Evolutionary conservation across 2,329 filamentous ascomycete genomes (phyloP).

Genomic region (Dactylella cylindrospora): DNA sequence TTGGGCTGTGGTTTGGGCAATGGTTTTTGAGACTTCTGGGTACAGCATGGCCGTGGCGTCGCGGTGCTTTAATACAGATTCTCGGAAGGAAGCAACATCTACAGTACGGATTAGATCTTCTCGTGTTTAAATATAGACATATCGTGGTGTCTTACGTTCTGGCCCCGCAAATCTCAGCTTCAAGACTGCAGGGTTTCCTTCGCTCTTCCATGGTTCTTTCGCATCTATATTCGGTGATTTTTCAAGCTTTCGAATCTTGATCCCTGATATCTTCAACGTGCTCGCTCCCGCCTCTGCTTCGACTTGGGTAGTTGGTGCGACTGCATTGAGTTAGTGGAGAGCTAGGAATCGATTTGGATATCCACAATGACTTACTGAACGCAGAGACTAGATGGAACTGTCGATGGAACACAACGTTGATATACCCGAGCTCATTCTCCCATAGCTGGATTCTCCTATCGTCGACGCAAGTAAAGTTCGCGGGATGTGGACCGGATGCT

Average conservation of each 20-base stretch:
- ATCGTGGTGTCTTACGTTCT: slow-evolving; percentile 18
- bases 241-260: slow-evolving; percentile 35
- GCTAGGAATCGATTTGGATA: background rate
- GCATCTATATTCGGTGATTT: slow-evolving; percentile 27
- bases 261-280: slow-evolving; percentile 30
- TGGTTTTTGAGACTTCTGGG: slow-evolving; percentile 33
- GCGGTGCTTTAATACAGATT: slow-evolving; percentile 33
- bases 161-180: slow-evolving; percentile 31
- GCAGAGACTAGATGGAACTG: slow-evolving; percentile 41
- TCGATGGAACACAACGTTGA: slow-evolving; percentile 40
- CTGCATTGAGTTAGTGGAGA: too few relatives aligned
- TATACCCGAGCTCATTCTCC: slow-evolving; percentile 40
- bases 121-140: background rate
- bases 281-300: slow-evolving; percentile 22
- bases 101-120: background rate
- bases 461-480: slow-evolving; percentile 31
- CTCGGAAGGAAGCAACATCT: slow-evolving; percentile 40
- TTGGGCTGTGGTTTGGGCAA: slow-evolving; percentile 18
- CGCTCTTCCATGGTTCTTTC: slow-evolving; percentile 36
- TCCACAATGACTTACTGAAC: slow-evolving; percentile 31
- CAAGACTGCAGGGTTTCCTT: slow-evolving; percentile 15
- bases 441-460: slow-evolving; percentile 35
- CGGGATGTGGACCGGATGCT: slow-evolving; percentile 1
- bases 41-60: slow-evolving; percentile 41
- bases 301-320: slow-evolving; percentile 31